These are phyloP conservation scores for Cryomyces minteri DNA, from an alignment of 495 filamentous ascomycete species.

Conservation along the genomic window DNA sequence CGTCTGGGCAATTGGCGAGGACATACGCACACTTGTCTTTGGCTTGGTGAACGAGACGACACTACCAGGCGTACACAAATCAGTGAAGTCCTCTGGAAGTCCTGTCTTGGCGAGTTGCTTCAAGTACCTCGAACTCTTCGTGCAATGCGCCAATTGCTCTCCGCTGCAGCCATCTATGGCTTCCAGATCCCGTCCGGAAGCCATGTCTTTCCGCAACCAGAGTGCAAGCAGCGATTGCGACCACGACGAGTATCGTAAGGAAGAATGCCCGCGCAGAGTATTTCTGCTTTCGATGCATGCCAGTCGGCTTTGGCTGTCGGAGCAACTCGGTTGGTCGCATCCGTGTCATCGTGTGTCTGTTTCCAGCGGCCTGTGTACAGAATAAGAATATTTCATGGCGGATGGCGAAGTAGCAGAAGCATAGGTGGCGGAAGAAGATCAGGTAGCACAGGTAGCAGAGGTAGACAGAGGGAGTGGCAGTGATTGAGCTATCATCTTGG, in stretches of 20 bases:
- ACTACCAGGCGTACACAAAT: slow-evolving; percentile 27
- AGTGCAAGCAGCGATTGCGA: slow-evolving; percentile 6
- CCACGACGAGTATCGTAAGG: slow-evolving; percentile 13
- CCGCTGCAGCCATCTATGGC: neutral
- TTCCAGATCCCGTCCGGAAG: neutral
- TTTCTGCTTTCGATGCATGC: neutral
- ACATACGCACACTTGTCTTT: slow-evolving; percentile 78
- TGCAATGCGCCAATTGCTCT: neutral
- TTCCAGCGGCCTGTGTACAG: too few species aligned
- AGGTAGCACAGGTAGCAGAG: too few species aligned
- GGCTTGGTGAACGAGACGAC: slow-evolving; percentile 59
- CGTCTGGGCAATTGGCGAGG: slow-evolving; percentile 61
- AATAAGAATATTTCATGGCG: too few species aligned
- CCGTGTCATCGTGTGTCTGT: too few species aligned
- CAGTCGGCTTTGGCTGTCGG: neutral
- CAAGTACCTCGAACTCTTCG: slow-evolving; percentile 10
- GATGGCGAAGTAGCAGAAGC: too few species aligned
- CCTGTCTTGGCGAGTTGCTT: neutral
- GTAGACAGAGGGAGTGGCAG: too few species aligned
- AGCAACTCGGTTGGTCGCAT: too few species aligned
- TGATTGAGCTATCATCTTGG: too few species aligned
- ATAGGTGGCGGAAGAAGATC: too few species aligned
- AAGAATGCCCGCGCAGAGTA: slow-evolving; percentile 20
- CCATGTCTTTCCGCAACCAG: neutral
- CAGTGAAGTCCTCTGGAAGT: neutral